A percentile compares a stretch with the other conserved stretches of the same genome.
Conservation (phyloP, 495 filamentous ascomycete genomes). For the Xylaria flabelliformis region DNA sequence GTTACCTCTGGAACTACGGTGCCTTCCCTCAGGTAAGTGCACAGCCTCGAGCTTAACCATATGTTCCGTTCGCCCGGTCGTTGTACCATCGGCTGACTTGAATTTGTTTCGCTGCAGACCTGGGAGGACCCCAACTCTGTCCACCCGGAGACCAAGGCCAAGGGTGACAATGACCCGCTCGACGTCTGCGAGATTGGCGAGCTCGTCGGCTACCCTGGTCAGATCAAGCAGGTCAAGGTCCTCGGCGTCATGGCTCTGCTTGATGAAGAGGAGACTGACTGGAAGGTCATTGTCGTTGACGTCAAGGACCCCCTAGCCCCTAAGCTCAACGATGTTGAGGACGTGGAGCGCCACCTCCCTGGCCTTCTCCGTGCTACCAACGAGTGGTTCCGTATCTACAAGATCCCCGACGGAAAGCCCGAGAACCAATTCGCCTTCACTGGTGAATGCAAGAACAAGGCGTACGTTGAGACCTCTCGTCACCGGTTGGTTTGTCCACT, state of each 20-base stretch:
- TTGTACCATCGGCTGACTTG: slow-evolving; percentile 27
- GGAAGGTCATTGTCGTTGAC: slow-evolving; percentile 99
- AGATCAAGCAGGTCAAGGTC: slow-evolving; percentile 99
- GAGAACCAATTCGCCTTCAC: slow-evolving; percentile 99
- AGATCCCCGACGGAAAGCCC: slow-evolving; percentile 99
- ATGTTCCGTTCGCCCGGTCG: slow-evolving; percentile 20
- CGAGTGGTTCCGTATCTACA: slow-evolving; percentile 99
- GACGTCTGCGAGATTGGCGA: slow-evolving; percentile 99
- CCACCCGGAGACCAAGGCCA: slow-evolving; percentile 99
- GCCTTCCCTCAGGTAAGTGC: slow-evolving; percentile 90
- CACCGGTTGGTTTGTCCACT: background rate
- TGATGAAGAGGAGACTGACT: slow-evolving; percentile 99
- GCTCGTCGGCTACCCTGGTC: slow-evolving; percentile 90
- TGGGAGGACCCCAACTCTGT: slow-evolving; percentile 97
- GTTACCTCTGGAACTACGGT: slow-evolving; percentile 99
- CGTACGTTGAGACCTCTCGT: slow-evolving; percentile 55
- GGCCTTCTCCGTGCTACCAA: slow-evolving; percentile 97
- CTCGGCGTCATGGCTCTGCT: slow-evolving; percentile 99
- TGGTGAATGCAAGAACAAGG: slow-evolving; percentile 99
- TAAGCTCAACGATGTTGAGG: slow-evolving; percentile 98
- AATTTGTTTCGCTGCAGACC: slow-evolving; percentile 62
- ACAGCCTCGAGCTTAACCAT: slow-evolving; percentile 20
- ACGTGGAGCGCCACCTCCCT: slow-evolving; percentile 97
- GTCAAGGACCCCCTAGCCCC: slow-evolving; percentile 94
- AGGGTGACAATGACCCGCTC: slow-evolving; percentile 99